Conservation (phyloP, 495 filamentous ascomycete genomes). For the Talaromyces nanjingensis region DNA sequence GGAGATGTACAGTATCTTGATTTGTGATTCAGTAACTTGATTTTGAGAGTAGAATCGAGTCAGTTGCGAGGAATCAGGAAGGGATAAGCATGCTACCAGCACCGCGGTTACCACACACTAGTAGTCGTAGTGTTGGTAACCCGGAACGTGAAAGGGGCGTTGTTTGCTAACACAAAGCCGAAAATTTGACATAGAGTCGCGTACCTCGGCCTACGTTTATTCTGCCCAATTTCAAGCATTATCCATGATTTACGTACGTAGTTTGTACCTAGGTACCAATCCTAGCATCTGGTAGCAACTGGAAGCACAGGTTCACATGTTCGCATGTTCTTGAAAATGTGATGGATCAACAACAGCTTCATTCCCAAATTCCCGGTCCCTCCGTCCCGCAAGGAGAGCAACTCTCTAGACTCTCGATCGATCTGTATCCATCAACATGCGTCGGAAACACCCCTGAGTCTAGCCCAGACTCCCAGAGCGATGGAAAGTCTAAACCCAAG, state of each 20-base stretch:
- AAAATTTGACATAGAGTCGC: not conserved
- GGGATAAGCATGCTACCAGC: not conserved
- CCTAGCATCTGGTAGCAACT: not conserved
- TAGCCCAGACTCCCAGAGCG: too few relatives aligned
- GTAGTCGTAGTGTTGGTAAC: not conserved
- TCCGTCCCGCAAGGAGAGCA: not conserved
- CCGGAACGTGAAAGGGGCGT: not conserved
- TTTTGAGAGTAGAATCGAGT: not conserved
- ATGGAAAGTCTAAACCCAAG: not conserved
- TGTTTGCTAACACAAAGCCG: not conserved
- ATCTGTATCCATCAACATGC: not conserved
- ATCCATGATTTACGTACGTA: not conserved
- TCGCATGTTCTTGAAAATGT: not conserved
- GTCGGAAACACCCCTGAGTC: not conserved
- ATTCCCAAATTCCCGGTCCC: not conserved
- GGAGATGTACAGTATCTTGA: not conserved
- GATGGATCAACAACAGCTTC: not conserved
- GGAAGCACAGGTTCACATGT: not conserved
- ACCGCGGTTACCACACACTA: not conserved
- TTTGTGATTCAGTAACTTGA: not conserved
- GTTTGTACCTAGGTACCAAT: not conserved
- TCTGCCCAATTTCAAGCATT: not conserved
- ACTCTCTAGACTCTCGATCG: not conserved
- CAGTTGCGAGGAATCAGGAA: not conserved
- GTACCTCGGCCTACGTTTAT: not conserved